Base-by-base conservation (phyloP, 2,329 filamentous ascomycete genomes). In the Verticillium nonalfalfae region DNA sequence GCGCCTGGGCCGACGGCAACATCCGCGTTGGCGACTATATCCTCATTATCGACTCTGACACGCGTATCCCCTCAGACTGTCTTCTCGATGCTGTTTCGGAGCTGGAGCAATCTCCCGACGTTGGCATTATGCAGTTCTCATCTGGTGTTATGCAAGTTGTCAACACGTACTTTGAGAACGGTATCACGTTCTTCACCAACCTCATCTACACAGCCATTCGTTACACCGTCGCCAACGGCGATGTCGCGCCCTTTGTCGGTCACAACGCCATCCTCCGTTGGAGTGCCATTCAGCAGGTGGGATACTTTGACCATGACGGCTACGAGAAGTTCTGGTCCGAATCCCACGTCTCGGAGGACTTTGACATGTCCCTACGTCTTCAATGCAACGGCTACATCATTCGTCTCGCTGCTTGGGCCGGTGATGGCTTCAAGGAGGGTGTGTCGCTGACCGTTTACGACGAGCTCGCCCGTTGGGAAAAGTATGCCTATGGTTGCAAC, bases 21-120 rank as follows among this genome's bases (percentile, higher is more conserved):
- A 89, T 96, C 67, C 90, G 91, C 59, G 80, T 96, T 26, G 92
- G 92, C 61, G 91, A 96, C 75, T 93, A 93, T 73, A 91, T 93
- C 63, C 78, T 90, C 36, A 77, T 93, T 63, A 90, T 92, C 70
- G 89, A 92, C 76, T 92, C 89, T 1, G 90, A 93, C 73, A 93
- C 90, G 35, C 89, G 89, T 74, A 89, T 92, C 2, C 90, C 90
- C 1, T 77, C 81, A 45, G 90, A 93, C 73, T 94, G 90, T 69
- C 79, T 94, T 63, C 80, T 93, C 6, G 90, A 93, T 69, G 89
- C 89, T 52, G 89, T 90, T 56, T 91, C 87, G 58, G 90, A 94
- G 70, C 91, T 93, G 89, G 89, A 93, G 70, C 86, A 89, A 69
- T 90, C 86, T 2, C 89, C 88, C 2, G 86, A 93, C 66, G 90